Conservation (phyloP, 768 basidiomycete genomes). For the Gyrodon lividus region DNA sequence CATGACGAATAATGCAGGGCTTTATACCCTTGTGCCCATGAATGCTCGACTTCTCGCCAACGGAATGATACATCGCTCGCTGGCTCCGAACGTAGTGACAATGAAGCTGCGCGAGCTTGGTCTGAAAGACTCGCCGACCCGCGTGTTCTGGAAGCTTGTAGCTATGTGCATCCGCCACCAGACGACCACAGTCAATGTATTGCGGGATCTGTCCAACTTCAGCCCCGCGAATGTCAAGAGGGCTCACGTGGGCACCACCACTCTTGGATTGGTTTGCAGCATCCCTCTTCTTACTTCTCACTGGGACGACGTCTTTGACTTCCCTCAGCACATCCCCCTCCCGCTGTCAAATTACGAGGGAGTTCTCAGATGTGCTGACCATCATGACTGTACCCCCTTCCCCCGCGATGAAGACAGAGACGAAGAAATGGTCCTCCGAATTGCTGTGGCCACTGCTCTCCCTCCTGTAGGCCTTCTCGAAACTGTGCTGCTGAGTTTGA, state of each 20-base stretch:
- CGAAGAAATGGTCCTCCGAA: conserved; percentile 6
- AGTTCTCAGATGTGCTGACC: too few species aligned
- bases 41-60: conserved; percentile 24
- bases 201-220: conserved; percentile 20
- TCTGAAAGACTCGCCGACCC: conserved; percentile 20
- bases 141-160: conserved; percentile 26
- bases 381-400: neutral
- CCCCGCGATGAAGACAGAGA: conserved; percentile 1
- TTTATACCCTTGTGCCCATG: conserved; percentile 27
- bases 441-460: conserved; percentile 21
- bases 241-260: conserved; percentile 19
- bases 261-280: conserved; percentile 17
- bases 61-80: conserved; percentile 28
- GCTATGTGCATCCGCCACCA: conserved; percentile 25
- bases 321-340: conserved; percentile 1
- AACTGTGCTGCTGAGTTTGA: conserved; percentile 19
- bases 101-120: conserved; percentile 27
- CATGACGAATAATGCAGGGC: conserved; percentile 29
- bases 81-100: conserved; percentile 25
- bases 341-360: too few species aligned
- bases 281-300: neutral
- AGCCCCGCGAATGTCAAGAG: conserved; percentile 25
- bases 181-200: conserved; percentile 18
- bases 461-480: conserved; percentile 21
- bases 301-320: conserved; percentile 22